Base-by-base conservation (phyloP, 257 asterid genomes). In the Phtheirospermum japonicum region DNA sequence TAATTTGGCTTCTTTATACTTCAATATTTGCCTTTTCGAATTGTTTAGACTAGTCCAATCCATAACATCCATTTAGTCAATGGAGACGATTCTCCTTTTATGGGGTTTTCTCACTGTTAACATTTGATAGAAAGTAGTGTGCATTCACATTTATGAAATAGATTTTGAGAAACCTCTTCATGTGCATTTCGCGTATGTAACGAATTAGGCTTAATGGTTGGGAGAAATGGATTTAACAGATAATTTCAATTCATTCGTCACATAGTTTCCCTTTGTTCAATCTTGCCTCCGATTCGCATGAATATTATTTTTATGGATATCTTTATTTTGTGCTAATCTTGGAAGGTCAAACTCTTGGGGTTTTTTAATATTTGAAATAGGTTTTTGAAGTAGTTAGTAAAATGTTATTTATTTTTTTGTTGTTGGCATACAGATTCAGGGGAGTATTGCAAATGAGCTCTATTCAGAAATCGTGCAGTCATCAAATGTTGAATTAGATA, bases 391-490 rank as follows among this genome's bases (percentile, higher is more conserved):
- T n/a, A n/a, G n/a, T n/a, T n/a, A n/a, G n/a, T n/a, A n/a, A n/a
- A n/a, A n/a, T n/a, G 1, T 36, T 36, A 6, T 36, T 36, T 36
- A 9, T 36, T 36, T 9, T 2, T 36, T 36, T 36, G 7, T 59
- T 59, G 6, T 37, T 59, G 7, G n/a, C 70, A 3, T 46, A 42
- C 75, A 69, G 80, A 62, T 67, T 70, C 71, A 77, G 56, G 82
- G 83, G 61, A 81, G 71, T 63, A 76, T 83, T 36, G 81, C 82
- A 26, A 61, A 63, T 55, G 86, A 85, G 8, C 87, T 85, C 52
- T 85, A 80, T 69, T 72, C 79, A 18, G 72, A 65, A 26, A 65
- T 69, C 57, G 50, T 73, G 68, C 75, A 74, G 52, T 63, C 78
- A n/a, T 48, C 88, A 30, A 65, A 63, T 62, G 66, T 37, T 48